Percentiles rank a stretch among this genome's conserved stretches.
phyloP scores from a whole-genome alignment of 1,284 basidiomycete species.

The Cutaneotrichosporon sp. region DNA sequence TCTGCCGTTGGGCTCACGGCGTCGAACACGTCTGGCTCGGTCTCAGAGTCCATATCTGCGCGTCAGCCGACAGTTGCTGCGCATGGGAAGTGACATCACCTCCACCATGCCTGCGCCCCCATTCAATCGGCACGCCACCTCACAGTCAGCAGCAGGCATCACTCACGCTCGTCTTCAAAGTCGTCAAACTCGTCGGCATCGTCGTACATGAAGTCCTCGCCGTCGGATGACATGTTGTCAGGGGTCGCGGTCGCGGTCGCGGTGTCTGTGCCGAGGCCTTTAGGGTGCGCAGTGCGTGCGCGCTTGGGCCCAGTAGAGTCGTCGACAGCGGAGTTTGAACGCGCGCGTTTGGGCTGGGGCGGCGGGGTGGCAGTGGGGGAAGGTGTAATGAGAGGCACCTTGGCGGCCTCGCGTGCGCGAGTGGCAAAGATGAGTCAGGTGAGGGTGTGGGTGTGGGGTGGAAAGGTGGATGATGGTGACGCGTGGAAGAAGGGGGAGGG shows the following conservation, averaged over 20 bases:
- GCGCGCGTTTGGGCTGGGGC: conserved; percentile 11
- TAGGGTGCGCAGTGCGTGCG: not conserved
- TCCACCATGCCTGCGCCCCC: not conserved
- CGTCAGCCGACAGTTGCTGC: not conserved
- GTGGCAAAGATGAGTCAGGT: conserved; percentile 9
- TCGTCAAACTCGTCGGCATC: conserved; percentile 47
- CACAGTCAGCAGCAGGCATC: not conserved
- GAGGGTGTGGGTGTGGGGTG: no score
- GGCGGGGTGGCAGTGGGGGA: conserved; percentile 22
- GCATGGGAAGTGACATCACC: not conserved
- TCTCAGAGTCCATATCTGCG: conserved; percentile 33
- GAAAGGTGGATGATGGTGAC: not conserved
- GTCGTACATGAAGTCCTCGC: conserved; percentile 45
- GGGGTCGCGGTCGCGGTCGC: conserved; percentile 2
- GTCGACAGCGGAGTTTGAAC: conserved; percentile 1
- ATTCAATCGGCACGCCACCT: no score
- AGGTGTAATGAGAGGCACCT: conserved; percentile 19
- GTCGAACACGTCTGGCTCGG: conserved; percentile 49
- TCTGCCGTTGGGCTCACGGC: conserved; percentile 46
- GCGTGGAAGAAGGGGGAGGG: not conserved
- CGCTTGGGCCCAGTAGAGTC: conserved; percentile 9
- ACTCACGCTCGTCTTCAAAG: conserved; percentile 36
- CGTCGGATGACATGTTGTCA: conserved; percentile 50
- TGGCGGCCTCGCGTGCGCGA: conserved; percentile 15
- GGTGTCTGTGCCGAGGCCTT: not conserved